Evolutionary conservation across 2,329 filamentous ascomycete species (phyloP).

Genomic region (Fusarium sacchari): DNA sequence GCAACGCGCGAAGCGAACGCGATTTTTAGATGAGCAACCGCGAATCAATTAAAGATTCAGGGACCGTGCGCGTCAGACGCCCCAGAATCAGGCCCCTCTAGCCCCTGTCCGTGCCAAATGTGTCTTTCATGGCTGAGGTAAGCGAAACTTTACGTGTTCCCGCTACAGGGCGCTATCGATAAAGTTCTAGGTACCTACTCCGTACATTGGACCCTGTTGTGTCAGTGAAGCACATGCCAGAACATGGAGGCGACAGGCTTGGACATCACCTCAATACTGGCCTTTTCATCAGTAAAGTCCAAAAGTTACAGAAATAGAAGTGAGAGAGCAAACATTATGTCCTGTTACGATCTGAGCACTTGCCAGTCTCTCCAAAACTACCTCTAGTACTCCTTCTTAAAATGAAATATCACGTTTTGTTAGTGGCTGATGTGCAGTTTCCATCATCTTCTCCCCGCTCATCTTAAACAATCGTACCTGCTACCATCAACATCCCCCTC

Average conservation of each 20-base stretch:
- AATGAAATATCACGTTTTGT: conserved; percentile 12
- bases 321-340: background rate
- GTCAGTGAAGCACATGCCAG: background rate
- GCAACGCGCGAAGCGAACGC: conserved; percentile 39
- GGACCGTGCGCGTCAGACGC: conserved; percentile 27
- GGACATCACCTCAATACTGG: background rate
- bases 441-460: conserved; percentile 23
- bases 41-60: conserved; percentile 43
- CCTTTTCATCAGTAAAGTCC: background rate
- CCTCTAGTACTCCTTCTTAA: background rate
- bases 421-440: conserved; percentile 28
- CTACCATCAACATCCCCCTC: conserved; percentile 7
- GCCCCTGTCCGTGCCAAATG: background rate
- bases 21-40: conserved; percentile 26
- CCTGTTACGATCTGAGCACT: background rate
- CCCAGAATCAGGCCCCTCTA: background rate
- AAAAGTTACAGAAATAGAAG: background rate
- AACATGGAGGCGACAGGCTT: background rate
- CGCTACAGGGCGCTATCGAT: background rate
- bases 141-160: conserved; percentile 2
- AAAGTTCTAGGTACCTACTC: background rate
- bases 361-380: background rate
- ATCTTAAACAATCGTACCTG: background rate
- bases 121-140: conserved; percentile 10
- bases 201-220: background rate